These are phyloP conservation scores for Emericellopsis cladophorae DNA, from an alignment of 2,329 filamentous ascomycete species.

Conservation along the genomic window DNA sequence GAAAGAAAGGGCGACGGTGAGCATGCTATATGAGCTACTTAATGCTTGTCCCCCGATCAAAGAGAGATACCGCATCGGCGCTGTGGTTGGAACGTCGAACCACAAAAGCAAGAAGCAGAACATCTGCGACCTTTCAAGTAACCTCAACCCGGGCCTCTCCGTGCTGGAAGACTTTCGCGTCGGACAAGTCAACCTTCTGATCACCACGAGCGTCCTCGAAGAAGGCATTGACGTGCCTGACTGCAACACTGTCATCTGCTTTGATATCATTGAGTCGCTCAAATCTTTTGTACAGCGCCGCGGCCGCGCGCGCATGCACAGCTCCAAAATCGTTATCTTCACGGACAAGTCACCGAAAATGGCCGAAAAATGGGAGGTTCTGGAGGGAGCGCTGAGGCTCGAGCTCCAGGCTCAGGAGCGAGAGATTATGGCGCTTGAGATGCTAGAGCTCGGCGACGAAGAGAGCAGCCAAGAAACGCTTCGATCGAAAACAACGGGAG, in stretches of 20 bases:
- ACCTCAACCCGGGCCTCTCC: constrained; percentile 14
- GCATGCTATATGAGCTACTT: constrained; percentile 46
- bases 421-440: constrained; percentile 27
- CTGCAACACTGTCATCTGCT: constrained; percentile 50
- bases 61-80: constrained; percentile 34
- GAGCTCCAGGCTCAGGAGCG: constrained; percentile 55
- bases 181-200: constrained; percentile 41
- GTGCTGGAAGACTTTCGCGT: constrained; percentile 34
- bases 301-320: constrained; percentile 35
- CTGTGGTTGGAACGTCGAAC: constrained; percentile 41
- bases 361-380: constrained; percentile 41
- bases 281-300: constrained; percentile 47
- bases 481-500: constrained; percentile 35
- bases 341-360: constrained; percentile 14
- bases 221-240: constrained; percentile 57
- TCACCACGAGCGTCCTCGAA: constrained; percentile 52
- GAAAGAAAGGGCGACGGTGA: constrained; percentile 46
- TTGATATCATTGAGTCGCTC: constrained; percentile 33
- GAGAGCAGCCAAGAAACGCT: constrained; percentile 8
- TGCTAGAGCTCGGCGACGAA: constrained; percentile 30
- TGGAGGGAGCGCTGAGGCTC: constrained; percentile 63
- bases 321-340: constrained; percentile 37
- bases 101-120: constrained; percentile 20
- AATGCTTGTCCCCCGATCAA: constrained; percentile 32
- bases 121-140: constrained; percentile 23